Base-by-base conservation (phyloP, 345 rosid species). In the Pistacia vera region DNA sequence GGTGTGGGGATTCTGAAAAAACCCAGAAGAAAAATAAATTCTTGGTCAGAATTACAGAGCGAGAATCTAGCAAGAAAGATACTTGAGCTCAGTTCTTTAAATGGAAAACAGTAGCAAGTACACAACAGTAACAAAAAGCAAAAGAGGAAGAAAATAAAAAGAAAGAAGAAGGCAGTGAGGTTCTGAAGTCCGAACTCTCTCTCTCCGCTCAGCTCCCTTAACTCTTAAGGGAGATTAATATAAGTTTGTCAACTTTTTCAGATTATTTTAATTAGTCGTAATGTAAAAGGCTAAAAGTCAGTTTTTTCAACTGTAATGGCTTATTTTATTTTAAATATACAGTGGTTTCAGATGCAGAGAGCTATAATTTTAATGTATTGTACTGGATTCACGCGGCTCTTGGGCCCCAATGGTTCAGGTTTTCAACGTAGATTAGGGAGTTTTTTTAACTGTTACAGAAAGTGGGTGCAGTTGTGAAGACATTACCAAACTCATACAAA, bases 21-120 rank as follows among this genome's bases (percentile, higher is more conserved):
- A 18, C 57, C 57, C 57, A 52, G 41, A 63, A 36, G 36, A 63
- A 64, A 67, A 66, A 71, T 64, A 81, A 79, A 73, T 78, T 78
- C 63, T 17, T 52, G 49, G n/a, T 62, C 79, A 67, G 84, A 81
- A 65, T 59, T 68, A 73, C 75, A 61, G 69, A 74, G 66, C 38
- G 57, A 72, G 79, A 83, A 81, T 82, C 81, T 68, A 71, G 22
- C 17, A 61, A 66, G 72, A 81, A 63, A 84, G 77, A 78, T 44
- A 56, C 75, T 25, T 1, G 52, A 62, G 63, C 61, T 67, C 80
- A 61, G 63, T 38, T 79, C 64, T 70, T 67, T 71, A 76, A 33
- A 63, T 54, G 70, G 25, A 76, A 74, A 41, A 74, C 75, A 71
- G 55, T 49, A 22, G 58, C 13, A 25, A 4, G 57, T 48, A 54